phyloP scores from a whole-genome alignment of 1,284 basidiomycete genomes.

The Trichosporon coremiiforme region DNA sequence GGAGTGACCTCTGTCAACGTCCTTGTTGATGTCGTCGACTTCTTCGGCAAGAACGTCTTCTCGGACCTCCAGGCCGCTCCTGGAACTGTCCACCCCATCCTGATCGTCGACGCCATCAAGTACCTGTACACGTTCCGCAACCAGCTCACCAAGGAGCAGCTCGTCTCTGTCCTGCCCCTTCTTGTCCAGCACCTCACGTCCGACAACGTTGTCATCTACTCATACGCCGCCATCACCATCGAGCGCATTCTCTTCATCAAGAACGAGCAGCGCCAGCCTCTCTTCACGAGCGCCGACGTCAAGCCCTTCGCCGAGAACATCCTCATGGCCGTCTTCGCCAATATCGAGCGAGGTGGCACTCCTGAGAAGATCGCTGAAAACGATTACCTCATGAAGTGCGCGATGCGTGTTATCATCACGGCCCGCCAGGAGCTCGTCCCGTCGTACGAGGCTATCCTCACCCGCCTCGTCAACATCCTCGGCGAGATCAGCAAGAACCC shows the following conservation, averaged over 20 bases:
- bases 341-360: constrained; percentile 78
- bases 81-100: constrained; percentile 76
- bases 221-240: constrained; percentile 67
- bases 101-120: constrained; percentile 94
- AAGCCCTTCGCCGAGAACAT: constrained; percentile 76
- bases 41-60: constrained; percentile 91
- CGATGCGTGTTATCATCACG: constrained; percentile 90
- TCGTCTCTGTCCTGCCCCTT: constrained; percentile 84
- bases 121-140: constrained; percentile 93
- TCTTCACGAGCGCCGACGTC: constrained; percentile 83
- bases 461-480: constrained; percentile 77
- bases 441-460: constrained; percentile 68
- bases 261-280: constrained; percentile 64
- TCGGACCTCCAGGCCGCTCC: constrained; percentile 77
- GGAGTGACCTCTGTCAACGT: constrained; percentile 93
- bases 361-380: constrained; percentile 97
- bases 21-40: constrained; percentile 88
- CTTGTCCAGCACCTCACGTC: constrained; percentile 83
- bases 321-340: constrained; percentile 74
- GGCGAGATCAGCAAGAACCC: constrained; percentile 91
- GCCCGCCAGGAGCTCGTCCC: constrained; percentile 76
- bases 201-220: constrained; percentile 76
- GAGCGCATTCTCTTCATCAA: constrained; percentile 88
- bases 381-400: constrained; percentile 98
- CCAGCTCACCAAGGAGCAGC: constrained; percentile 92